Evolutionary conservation across 805 yeast species (phyloP).

Genomic region (Ogataea nitratoaversa): DNA sequence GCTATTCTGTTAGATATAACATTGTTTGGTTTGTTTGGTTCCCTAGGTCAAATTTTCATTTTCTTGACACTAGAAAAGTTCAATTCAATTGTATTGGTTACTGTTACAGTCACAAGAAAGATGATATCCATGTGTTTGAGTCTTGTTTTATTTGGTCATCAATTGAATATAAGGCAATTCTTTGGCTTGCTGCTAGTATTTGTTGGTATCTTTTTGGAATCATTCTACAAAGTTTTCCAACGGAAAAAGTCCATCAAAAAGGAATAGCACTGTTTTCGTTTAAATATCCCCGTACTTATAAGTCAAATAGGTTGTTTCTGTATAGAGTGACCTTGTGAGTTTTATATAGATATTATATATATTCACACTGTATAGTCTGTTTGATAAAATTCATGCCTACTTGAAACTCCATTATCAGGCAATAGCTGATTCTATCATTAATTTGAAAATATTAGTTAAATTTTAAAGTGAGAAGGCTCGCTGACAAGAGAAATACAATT

Average conservation of each 20-base stretch:
- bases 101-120: conserved; percentile 93
- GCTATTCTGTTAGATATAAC: conserved; percentile 54
- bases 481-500: too few species aligned
- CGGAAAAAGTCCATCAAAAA: conserved; percentile 4
- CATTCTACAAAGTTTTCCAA: conserved; percentile 40
- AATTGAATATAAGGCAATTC: conserved; percentile 64
- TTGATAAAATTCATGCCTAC: too few species aligned
- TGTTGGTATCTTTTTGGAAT: conserved; percentile 81
- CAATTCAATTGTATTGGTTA: conserved; percentile 80
- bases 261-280: neutral
- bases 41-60: conserved; percentile 92
- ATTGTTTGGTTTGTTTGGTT: conserved; percentile 72
- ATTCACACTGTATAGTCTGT: too few species aligned
- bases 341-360: too few species aligned
- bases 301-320: too few species aligned
- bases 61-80: conserved; percentile 78
- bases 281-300: too few species aligned
- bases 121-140: conserved; percentile 93
- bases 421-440: too few species aligned
- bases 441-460: too few species aligned
- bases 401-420: too few species aligned
- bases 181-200: conserved; percentile 75
- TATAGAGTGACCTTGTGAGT: too few species aligned
- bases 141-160: conserved; percentile 83
- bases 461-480: too few species aligned